phyloP scores from a whole-genome alignment of 495 filamentous ascomycete genomes.

The Rostrohypoxylon terebratum region DNA sequence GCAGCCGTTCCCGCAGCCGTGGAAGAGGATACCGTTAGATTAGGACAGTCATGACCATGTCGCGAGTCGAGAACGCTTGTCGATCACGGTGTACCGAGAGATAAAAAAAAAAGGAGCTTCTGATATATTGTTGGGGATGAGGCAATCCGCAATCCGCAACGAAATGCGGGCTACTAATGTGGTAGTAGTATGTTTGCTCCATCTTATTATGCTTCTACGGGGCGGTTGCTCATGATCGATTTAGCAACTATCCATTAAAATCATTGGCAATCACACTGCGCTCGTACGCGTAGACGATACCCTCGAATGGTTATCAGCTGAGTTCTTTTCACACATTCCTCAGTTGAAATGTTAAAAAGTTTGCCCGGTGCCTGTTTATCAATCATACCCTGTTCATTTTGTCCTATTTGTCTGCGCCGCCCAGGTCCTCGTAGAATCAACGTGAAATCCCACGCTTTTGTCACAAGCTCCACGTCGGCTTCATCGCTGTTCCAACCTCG shows the following conservation, averaged over 20 bases:
- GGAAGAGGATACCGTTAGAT: constrained; percentile 44
- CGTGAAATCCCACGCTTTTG: constrained; percentile 4
- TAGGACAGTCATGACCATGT: neutral
- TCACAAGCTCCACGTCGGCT: neutral
- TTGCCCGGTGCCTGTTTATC: constrained; percentile 8
- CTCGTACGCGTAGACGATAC: constrained; percentile 6
- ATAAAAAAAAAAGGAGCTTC: constrained; percentile 4
- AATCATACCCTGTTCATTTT: neutral
- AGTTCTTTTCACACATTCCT: neutral
- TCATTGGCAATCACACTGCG: neutral
- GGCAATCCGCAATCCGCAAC: neutral
- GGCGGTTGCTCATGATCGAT: constrained; percentile 30
- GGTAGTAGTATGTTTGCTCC: constrained; percentile 29
- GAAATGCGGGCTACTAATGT: constrained; percentile 1
- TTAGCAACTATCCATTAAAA: constrained; percentile 8
- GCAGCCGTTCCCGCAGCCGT: constrained; percentile 45
- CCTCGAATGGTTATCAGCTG: neutral
- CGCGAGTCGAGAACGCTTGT: constrained; percentile 16
- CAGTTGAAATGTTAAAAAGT: neutral
- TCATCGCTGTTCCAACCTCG: constrained; percentile 3
- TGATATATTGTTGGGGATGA: neutral
- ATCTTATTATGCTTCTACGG: constrained; percentile 2
- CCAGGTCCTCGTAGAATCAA: neutral
- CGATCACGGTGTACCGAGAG: neutral
- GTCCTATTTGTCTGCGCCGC: neutral